These are phyloP conservation scores for Hypocreales sp. DNA, from an alignment of 2,329 filamentous ascomycete species.

Conservation along the genomic window DNA sequence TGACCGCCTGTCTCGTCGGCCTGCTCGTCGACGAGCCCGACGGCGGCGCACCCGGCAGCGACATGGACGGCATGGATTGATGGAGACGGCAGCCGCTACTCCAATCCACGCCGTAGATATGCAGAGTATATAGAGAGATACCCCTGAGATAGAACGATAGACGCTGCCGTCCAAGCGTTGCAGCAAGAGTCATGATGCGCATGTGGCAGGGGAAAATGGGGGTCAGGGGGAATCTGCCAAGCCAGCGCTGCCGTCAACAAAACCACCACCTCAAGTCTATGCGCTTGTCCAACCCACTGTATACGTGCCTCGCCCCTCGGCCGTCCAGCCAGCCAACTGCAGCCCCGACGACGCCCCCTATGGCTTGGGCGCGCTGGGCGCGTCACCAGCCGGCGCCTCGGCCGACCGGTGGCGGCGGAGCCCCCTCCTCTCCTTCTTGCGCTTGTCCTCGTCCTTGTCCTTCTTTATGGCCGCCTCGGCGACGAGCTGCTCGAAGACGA, in stretches of 20 bases:
- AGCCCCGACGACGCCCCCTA: no score
- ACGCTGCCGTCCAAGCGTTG: no score
- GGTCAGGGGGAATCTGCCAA: no score
- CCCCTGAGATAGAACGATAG: no score
- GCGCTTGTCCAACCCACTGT: neutral
- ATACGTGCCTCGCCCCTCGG: neutral
- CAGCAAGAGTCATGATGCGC: no score
- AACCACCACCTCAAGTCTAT: constrained; percentile 1
- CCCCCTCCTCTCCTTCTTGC: constrained; percentile 37
- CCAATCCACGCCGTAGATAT: no score
- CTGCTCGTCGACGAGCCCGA: constrained; percentile 42
- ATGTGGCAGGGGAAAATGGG: no score
- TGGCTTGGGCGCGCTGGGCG: constrained; percentile 10
- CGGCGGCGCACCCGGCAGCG: constrained; percentile 18
- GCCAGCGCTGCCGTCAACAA: constrained; percentile 1
- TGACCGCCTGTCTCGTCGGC: constrained; percentile 46
- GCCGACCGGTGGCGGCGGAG: constrained; percentile 20
- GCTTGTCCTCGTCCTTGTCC: constrained; percentile 64
- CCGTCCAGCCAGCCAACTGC: no score
- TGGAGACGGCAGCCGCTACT: neutral
- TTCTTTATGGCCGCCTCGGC: constrained; percentile 94
- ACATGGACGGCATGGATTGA: constrained; percentile 49
- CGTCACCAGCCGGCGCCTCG: constrained; percentile 11
- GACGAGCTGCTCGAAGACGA: constrained; percentile 96
- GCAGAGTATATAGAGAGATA: no score